These are phyloP conservation scores for Aspergillus versicolor DNA, from an alignment of 2,329 filamentous ascomycete genomes.

Conservation along the genomic window DNA sequence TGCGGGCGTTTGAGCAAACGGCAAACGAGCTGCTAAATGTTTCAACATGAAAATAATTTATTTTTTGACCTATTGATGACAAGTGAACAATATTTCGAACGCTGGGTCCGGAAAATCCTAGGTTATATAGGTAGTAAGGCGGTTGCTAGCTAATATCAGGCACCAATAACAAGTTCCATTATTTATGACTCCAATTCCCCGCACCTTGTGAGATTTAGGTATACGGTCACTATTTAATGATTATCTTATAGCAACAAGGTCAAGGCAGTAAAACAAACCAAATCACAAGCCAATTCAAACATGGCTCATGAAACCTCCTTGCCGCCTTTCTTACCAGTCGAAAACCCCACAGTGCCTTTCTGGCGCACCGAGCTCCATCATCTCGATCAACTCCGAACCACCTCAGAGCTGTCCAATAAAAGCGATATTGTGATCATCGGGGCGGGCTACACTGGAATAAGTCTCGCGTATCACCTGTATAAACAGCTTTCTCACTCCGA, in stretches of 20 bases:
- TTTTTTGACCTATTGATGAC: not conserved
- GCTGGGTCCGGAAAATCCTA: not conserved
- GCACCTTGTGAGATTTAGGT: not conserved
- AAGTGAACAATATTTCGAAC: not conserved
- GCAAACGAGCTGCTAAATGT: constrained; percentile 27
- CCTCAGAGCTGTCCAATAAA: constrained; percentile 34
- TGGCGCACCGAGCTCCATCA: constrained; percentile 21
- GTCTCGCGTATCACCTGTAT: constrained; percentile 45
- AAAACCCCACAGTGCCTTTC: constrained; percentile 16
- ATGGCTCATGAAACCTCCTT: not conserved
- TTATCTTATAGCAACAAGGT: not conserved
- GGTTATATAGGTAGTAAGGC: not conserved
- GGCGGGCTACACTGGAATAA: constrained; percentile 48
- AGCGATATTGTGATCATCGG: constrained; percentile 51
- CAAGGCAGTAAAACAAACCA: not conserved
- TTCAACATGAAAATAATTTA: not conserved
- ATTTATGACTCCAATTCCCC: not conserved
- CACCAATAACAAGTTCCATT: not conserved
- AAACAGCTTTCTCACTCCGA: constrained; percentile 20
- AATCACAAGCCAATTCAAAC: not conserved
- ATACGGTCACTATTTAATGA: not conserved
- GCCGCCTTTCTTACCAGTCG: constrained; percentile 10
- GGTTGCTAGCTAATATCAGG: not conserved
- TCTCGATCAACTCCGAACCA: constrained; percentile 21
- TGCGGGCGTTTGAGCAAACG: constrained; percentile 30